phyloP scores from a whole-genome alignment of 78 protist species.

The Speleostelium caveatum region DNA sequence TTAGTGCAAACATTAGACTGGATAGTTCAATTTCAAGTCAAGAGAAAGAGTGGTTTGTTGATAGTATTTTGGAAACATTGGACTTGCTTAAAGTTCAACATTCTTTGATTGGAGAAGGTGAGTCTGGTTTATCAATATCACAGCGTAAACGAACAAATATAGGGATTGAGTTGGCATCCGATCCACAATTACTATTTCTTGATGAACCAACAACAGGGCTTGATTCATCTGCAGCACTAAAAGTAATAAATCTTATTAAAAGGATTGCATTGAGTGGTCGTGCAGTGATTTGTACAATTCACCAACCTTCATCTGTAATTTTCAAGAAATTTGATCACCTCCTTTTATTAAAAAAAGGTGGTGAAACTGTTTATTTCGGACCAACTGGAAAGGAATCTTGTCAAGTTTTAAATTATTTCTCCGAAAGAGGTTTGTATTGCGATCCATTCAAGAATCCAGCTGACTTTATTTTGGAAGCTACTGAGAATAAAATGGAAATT shows the following conservation, averaged over 20 bases:
- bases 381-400: slow-evolving; percentile 54
- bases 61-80: slow-evolving; percentile 35
- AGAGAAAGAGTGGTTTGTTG: slow-evolving; percentile 34
- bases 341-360: slow-evolving; percentile 87
- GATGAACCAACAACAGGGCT: slow-evolving; percentile 85
- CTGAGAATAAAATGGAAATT: not conserved
- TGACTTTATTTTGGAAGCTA: slow-evolving; percentile 71
- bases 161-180: slow-evolving; percentile 84
- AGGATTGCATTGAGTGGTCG: slow-evolving; percentile 65
- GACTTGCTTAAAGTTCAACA: slow-evolving; percentile 59
- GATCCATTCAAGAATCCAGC: slow-evolving; percentile 81
- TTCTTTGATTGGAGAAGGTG: slow-evolving; percentile 26
- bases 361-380: slow-evolving; percentile 79
- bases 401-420: slow-evolving; percentile 21
- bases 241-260: slow-evolving; percentile 68
- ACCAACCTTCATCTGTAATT: slow-evolving; percentile 90
- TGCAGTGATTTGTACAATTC: slow-evolving; percentile 84
- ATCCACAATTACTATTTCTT: slow-evolving; percentile 74
- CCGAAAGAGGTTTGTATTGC: slow-evolving; percentile 25
- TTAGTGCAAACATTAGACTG: slow-evolving; percentile 48
- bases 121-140: slow-evolving; percentile 68
- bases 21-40: not conserved
- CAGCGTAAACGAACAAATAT: slow-evolving; percentile 83
- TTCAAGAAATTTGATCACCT: slow-evolving; percentile 81
- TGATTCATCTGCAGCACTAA: slow-evolving; percentile 63